These are phyloP conservation scores for Vicia faba DNA, from an alignment of 306 rosid genomes.

Conservation along the genomic window DNA sequence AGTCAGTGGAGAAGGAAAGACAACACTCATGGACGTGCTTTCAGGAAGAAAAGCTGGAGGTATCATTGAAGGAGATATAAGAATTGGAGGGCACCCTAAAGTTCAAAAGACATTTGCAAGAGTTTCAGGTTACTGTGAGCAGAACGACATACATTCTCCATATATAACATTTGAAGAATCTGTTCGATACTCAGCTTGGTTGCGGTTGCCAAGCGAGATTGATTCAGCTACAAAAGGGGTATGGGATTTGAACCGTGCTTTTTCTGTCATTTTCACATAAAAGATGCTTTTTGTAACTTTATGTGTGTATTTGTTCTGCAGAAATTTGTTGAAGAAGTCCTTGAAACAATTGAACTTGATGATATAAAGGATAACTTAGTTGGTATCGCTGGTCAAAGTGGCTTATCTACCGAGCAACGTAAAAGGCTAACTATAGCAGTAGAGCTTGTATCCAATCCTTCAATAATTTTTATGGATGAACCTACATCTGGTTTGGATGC, in stretches of 20 bases:
- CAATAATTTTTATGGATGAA: constrained; percentile 85
- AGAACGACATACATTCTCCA: constrained; percentile 78
- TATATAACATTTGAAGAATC: constrained; percentile 77
- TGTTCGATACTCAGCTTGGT: constrained; percentile 71
- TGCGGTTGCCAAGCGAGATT: constrained; percentile 62
- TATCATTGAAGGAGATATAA: constrained; percentile 69
- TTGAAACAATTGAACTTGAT: constrained; percentile 77
- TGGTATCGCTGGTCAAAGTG: constrained; percentile 70
- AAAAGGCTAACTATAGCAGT: constrained; percentile 83
- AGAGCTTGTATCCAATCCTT: constrained; percentile 85
- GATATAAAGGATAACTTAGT: constrained; percentile 65
- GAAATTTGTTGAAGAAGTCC: constrained; percentile 76
- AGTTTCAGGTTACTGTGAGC: constrained; percentile 85
- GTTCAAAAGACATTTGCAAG: constrained; percentile 76
- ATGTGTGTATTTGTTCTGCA: constrained; percentile 38
- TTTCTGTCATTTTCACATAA: constrained; percentile 18
- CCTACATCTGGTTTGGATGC: constrained; percentile 89
- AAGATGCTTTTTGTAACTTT: constrained; percentile 20
- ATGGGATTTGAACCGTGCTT: constrained; percentile 28
- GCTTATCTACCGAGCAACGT: constrained; percentile 78
- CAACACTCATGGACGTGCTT: constrained; percentile 86
- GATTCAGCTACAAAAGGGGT: constrained; percentile 69
- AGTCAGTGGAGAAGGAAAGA: constrained; percentile 87
- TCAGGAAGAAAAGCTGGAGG: constrained; percentile 87
- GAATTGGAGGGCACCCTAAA: constrained; percentile 71